A percentile compares a stretch with the other conserved stretches of the same genome.
phyloP scores from a whole-genome alignment of 2,329 filamentous ascomycete genomes.

The Plenodomus biglobosus region DNA sequence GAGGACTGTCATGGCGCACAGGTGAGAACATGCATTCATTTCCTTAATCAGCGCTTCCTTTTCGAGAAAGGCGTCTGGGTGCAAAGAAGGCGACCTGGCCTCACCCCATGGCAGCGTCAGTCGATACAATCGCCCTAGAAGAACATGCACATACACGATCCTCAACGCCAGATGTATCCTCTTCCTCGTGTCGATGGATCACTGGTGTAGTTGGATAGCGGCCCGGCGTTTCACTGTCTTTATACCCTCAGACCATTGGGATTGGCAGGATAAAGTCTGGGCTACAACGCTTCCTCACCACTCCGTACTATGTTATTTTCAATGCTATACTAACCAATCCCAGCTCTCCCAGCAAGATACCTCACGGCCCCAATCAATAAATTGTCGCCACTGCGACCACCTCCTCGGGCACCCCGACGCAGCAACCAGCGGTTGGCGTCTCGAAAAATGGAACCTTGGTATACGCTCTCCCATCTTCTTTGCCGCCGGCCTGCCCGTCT shows the following conservation, averaged over 20 bases:
- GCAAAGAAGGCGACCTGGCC: constrained; percentile 59
- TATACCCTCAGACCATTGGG: constrained; percentile 35
- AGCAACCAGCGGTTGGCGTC: constrained; percentile 49
- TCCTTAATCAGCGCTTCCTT: background rate
- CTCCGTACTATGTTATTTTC: background rate
- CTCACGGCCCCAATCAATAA: constrained; percentile 14
- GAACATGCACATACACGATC: constrained; percentile 36
- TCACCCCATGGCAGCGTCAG: constrained; percentile 51
- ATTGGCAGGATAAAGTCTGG: constrained; percentile 36
- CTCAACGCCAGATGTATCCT: constrained; percentile 29
- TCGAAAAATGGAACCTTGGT: constrained; percentile 54
- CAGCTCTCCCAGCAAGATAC: constrained; percentile 10
- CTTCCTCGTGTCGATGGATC: constrained; percentile 35
- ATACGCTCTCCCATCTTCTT: constrained; percentile 16
- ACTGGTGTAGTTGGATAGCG: constrained; percentile 28
- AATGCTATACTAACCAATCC: constrained; percentile 10
- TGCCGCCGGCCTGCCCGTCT: constrained; percentile 10
- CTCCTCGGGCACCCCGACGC: constrained; percentile 48
- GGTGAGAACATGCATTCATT: no score
- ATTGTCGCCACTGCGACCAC: constrained; percentile 46
- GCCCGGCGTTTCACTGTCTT: constrained; percentile 39
- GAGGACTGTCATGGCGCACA: constrained; percentile 61
- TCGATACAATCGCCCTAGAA: constrained; percentile 63
- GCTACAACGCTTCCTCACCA: constrained; percentile 27
- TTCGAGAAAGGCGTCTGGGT: constrained; percentile 39